Evolutionary conservation across 768 basidiomycete genomes (phyloP).

Genomic region (Leccinum sublutescens): DNA sequence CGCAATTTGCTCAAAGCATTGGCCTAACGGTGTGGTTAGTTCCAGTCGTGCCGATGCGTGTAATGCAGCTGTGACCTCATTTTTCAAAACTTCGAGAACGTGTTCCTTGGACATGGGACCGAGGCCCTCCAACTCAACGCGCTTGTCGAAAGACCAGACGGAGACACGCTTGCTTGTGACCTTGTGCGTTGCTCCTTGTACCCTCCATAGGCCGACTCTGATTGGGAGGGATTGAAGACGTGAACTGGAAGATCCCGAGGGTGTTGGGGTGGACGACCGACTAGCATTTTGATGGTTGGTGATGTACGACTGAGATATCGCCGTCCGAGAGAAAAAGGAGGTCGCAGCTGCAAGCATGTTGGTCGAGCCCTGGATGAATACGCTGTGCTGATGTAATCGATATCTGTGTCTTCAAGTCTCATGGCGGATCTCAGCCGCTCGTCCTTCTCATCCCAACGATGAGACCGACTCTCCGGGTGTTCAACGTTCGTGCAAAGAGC

Average conservation of each 20-base stretch:
- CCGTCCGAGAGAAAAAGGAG: slow-evolving; percentile 78
- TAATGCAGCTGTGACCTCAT: slow-evolving; percentile 60
- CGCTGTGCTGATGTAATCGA: slow-evolving; percentile 13
- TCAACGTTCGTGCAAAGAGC: slow-evolving; percentile 45
- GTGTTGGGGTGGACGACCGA: slow-evolving; percentile 37
- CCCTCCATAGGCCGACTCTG: slow-evolving; percentile 83
- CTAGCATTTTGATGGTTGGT: slow-evolving; percentile 45
- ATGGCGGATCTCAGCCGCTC: slow-evolving; percentile 1
- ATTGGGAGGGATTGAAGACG: slow-evolving; percentile 46
- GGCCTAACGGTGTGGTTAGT: slow-evolving; percentile 49
- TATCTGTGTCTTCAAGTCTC: neutral
- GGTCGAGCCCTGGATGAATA: neutral
- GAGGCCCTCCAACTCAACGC: slow-evolving; percentile 70
- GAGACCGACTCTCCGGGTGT: slow-evolving; percentile 47
- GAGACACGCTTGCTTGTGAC: slow-evolving; percentile 87
- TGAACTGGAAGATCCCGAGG: slow-evolving; percentile 33
- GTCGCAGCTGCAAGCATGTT: slow-evolving; percentile 78
- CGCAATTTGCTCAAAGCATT: slow-evolving; percentile 80
- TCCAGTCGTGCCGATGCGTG: neutral
- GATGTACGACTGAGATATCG: slow-evolving; percentile 78
- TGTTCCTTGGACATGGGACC: slow-evolving; percentile 64
- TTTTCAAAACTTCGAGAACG: slow-evolving; percentile 81
- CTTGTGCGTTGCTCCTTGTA: slow-evolving; percentile 85
- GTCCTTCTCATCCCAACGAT: slow-evolving; percentile 31
- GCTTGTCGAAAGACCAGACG: slow-evolving; percentile 92